Evolutionary conservation across 2,329 filamentous ascomycete species (phyloP).

Genomic region (Colletotrichum eleusines): DNA sequence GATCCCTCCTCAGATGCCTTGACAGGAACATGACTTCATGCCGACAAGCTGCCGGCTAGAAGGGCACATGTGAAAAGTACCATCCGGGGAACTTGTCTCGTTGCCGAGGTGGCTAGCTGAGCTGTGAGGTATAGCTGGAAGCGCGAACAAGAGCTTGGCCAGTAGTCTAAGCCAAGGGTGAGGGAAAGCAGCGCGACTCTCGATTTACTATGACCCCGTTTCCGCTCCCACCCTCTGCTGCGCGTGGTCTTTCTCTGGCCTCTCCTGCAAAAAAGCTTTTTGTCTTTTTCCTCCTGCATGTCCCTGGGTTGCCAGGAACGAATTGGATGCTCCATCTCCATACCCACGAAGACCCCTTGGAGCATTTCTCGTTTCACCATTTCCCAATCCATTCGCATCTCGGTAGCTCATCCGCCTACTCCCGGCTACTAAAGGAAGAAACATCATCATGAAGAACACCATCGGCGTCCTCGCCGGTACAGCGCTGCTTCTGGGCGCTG

Average conservation of each 20-base stretch:
- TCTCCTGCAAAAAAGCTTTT: slow-evolving; percentile 21
- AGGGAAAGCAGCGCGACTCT: slow-evolving; percentile 12
- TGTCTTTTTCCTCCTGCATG: slow-evolving; percentile 30
- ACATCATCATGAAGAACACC: slow-evolving; percentile 10
- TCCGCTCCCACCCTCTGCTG: slow-evolving; percentile 22
- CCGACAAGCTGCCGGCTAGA: slow-evolving; percentile 19
- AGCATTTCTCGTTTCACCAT: slow-evolving; percentile 32
- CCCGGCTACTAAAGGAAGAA: not conserved
- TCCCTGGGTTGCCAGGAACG: slow-evolving; percentile 5
- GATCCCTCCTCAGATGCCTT: slow-evolving; percentile 21
- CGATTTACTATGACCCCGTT: slow-evolving; percentile 18
- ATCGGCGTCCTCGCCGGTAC: not conserved
- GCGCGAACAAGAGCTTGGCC: not conserved
- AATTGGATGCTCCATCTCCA: slow-evolving; percentile 28
- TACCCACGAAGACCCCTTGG: slow-evolving; percentile 25
- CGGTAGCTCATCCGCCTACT: not conserved
- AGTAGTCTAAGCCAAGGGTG: not conserved
- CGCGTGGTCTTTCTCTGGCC: slow-evolving; percentile 3
- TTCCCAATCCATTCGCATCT: slow-evolving; percentile 6
- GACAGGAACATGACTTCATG: slow-evolving; percentile 31
- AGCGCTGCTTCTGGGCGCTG: slow-evolving; percentile 10
- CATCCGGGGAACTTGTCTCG: not conserved
- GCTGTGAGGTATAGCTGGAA: slow-evolving; percentile 11
- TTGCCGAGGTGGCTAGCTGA: slow-evolving; percentile 16
- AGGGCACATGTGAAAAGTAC: slow-evolving; percentile 29